A percentile compares a stretch with the other conserved stretches of the same genome.
phyloP scores from a whole-genome alignment of 164 flowering plant genomes.

The Magnolia officinalis region DNA sequence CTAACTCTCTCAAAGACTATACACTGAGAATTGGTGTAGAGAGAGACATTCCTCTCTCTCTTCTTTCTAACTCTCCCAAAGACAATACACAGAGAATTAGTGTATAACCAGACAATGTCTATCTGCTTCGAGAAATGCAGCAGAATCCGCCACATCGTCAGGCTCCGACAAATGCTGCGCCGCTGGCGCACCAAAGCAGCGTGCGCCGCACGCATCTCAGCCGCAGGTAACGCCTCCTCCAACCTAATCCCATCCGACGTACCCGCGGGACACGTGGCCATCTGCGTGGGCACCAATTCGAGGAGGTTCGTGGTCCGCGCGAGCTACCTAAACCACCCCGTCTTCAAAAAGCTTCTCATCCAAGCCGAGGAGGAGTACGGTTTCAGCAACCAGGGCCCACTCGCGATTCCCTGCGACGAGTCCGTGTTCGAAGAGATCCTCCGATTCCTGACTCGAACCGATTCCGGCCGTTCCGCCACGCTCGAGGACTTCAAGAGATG shows the following conservation, averaged over 20 bases:
- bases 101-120: background rate
- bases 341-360: conserved; percentile 55
- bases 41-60: background rate
- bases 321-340: conserved; percentile 74
- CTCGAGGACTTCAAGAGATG: conserved; percentile 51
- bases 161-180: conserved; percentile 61
- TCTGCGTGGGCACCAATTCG: conserved; percentile 65
- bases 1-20: too few relatives aligned
- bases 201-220: conserved; percentile 26
- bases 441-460: conserved; percentile 46
- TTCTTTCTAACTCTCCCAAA: background rate
- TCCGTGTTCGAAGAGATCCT: conserved; percentile 63
- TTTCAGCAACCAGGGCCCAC: conserved; percentile 57
- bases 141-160: conserved; percentile 37
- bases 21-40: too few relatives aligned
- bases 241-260: conserved; percentile 57
- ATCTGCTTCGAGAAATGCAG: conserved; percentile 21
- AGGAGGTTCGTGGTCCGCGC: conserved; percentile 69
- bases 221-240: background rate
- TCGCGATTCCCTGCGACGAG: conserved; percentile 86
- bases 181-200: conserved; percentile 75
- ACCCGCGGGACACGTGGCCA: conserved; percentile 73
- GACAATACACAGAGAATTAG: background rate
- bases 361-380: conserved; percentile 88
- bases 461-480: conserved; percentile 36